Evolutionary conservation across 2,329 filamentous ascomycete genomes (phyloP).

Genomic region (Phialemoniopsis sp.): DNA sequence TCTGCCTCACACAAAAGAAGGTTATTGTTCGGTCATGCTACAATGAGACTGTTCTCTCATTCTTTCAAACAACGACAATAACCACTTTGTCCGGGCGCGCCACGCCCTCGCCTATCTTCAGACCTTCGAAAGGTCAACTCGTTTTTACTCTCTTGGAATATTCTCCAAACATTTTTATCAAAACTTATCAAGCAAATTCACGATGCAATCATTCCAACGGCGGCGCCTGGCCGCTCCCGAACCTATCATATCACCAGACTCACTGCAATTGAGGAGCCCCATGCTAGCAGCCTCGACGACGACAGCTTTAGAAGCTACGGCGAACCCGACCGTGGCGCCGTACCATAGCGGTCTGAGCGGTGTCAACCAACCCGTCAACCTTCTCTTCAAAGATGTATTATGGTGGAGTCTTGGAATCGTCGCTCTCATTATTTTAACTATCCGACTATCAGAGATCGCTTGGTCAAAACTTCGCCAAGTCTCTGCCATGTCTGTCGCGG

Average conservation of each 20-base stretch:
- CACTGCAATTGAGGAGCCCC: background rate
- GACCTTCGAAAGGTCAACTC: too few species aligned
- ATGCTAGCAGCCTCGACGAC: slow-evolving; percentile 5
- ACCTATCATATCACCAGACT: background rate
- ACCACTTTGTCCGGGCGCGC: too few species aligned
- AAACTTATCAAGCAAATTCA: too few species aligned
- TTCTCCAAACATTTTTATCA: too few species aligned
- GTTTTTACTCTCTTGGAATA: too few species aligned
- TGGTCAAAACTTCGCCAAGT: slow-evolving; percentile 56
- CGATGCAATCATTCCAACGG: too few species aligned
- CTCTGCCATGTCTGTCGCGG: slow-evolving; percentile 49
- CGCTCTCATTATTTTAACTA: slow-evolving; percentile 45
- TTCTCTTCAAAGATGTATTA: slow-evolving; percentile 50
- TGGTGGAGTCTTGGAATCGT: slow-evolving; percentile 59
- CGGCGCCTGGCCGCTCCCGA: too few species aligned
- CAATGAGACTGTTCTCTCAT: too few species aligned
- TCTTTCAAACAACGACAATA: too few species aligned
- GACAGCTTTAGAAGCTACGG: slow-evolving; percentile 19
- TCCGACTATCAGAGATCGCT: slow-evolving; percentile 49
- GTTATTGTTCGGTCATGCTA: too few species aligned
- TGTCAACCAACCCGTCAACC: slow-evolving; percentile 55
- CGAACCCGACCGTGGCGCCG: slow-evolving; percentile 47
- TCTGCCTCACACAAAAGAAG: too few species aligned
- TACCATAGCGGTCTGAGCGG: slow-evolving; percentile 55
- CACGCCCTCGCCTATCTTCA: too few species aligned